phyloP scores from a whole-genome alignment of 2,329 filamentous ascomycete genomes.

The Ampelomyces quisqualis region DNA sequence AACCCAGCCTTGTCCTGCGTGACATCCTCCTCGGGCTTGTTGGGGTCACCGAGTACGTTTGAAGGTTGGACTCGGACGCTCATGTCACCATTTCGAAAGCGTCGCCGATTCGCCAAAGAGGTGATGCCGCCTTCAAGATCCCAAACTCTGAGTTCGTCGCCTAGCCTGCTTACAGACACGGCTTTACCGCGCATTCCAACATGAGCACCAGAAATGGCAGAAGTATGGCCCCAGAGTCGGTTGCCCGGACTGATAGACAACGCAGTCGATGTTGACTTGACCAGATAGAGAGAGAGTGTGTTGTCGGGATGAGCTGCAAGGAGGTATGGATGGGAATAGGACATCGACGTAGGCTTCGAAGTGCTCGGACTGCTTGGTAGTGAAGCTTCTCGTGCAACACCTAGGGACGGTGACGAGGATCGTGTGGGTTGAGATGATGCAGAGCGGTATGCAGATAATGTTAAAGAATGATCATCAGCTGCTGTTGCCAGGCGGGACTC shows the following conservation, averaged over 20 bases:
- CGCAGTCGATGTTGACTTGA: constrained; percentile 66
- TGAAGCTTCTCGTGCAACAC: constrained; percentile 22
- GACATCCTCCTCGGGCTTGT: constrained; percentile 21
- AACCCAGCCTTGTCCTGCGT: constrained; percentile 33
- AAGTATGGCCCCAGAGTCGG: constrained; percentile 88
- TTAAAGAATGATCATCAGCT: constrained; percentile 51
- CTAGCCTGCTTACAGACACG: constrained; percentile 81
- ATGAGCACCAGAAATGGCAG: constrained; percentile 80
- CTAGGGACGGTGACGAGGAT: constrained; percentile 30
- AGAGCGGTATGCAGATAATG: constrained; percentile 35
- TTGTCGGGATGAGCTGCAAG: constrained; percentile 84
- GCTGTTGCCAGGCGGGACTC: constrained; percentile 55
- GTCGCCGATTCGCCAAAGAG: constrained; percentile 46
- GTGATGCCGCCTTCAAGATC: constrained; percentile 74
- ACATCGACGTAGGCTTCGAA: constrained; percentile 52
- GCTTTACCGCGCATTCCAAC: constrained; percentile 84
- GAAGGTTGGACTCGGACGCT: constrained; percentile 57
- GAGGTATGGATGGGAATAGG: constrained; percentile 75
- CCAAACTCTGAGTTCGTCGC: constrained; percentile 73
- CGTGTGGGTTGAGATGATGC: constrained; percentile 28
- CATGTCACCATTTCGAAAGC: constrained; percentile 48
- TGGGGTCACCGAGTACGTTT: constrained; percentile 16
- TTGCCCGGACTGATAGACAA: constrained; percentile 72
- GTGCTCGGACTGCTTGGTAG: constrained; percentile 21
- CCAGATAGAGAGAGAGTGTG: constrained; percentile 78